Evolutionary conservation across 768 basidiomycete species (phyloP), one percentile per base, ranked within the genome.

Genomic region (Mycena amicta): DNA sequence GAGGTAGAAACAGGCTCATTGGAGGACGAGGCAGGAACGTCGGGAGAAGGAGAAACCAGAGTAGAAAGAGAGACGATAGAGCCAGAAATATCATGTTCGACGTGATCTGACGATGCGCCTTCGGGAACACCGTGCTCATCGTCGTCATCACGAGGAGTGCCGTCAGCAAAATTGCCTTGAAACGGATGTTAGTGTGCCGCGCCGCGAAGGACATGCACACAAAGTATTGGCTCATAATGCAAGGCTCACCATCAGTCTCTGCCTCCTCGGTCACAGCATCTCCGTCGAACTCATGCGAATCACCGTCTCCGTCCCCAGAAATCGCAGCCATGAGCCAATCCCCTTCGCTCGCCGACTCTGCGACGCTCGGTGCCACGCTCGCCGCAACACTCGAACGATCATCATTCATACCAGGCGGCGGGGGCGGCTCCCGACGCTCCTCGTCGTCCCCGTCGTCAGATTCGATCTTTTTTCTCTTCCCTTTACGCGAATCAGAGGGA

Each of bases 271-370:
- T 62, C 64, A 71, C 72, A 66, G 55, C 68, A 65, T 70, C 69
- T 66, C 76, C 76, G 62, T 74, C 68, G 22, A 64, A 69, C 57
- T 78, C 77, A 68, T 76, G 73, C 60, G 73, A 68, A 54, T 77
- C 78, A n/a, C 70, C 80, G 57, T 84, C 87, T 56, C 77, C 85
- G 66, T 86, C 87, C 65, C 83, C 88, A 56, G 81, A 86, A 66
- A 92, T 93, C 52, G 91, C 90, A 70, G 90, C 91, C 91, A 93
- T 92, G 41, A 92, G 78, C 91, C 91, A 93, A 73, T 93, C 91
- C 53, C 80, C 87, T 71, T 93, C 91, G 72, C 89, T 90, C 30
- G 83, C 80, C 50, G 88, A 87, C 64, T 89, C 88, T 50, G 89
- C 83, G 55, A 80, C 83, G 66, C 89, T 92, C 46, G 84, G 85